Percentiles rank a stretch among this genome's conserved stretches.
Conservation (phyloP, 345 rosid species). For the Dipteronia dyeriana region DNA sequence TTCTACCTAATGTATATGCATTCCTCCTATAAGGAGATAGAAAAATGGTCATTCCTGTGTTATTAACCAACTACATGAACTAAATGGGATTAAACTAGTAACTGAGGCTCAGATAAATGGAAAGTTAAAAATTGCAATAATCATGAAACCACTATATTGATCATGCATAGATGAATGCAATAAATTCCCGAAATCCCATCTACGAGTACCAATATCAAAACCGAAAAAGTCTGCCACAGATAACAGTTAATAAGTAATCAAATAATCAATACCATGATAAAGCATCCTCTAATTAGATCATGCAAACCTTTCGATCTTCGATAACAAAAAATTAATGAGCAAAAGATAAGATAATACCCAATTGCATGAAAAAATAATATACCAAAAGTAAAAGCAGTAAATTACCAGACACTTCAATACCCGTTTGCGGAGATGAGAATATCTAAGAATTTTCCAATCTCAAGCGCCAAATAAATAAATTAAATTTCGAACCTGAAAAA, state of each 20-base stretch:
- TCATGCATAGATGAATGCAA: neutral
- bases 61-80: neutral
- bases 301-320: neutral
- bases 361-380: neutral
- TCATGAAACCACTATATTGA: neutral
- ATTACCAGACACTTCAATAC: conserved; percentile 22
- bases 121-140: neutral
- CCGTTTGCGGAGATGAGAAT: neutral
- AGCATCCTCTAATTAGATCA: neutral
- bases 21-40: neutral
- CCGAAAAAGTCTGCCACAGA: neutral
- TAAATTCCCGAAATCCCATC: neutral
- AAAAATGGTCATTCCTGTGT: neutral
- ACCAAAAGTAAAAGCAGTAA: conserved; percentile 5
- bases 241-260: neutral
- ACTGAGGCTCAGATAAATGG: neutral
- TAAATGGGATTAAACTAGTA: neutral
- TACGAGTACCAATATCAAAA: neutral
- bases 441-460: conserved; percentile 1
- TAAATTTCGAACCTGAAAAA: conserved; percentile 21
- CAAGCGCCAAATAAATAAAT: conserved; percentile 12
- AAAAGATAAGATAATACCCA: conserved; percentile 5
- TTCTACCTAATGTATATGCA: neutral
- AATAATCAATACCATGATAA: neutral
- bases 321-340: neutral